phyloP scores from a whole-genome alignment of 768 basidiomycete genomes.

The Daedaleopsis nitida region DNA sequence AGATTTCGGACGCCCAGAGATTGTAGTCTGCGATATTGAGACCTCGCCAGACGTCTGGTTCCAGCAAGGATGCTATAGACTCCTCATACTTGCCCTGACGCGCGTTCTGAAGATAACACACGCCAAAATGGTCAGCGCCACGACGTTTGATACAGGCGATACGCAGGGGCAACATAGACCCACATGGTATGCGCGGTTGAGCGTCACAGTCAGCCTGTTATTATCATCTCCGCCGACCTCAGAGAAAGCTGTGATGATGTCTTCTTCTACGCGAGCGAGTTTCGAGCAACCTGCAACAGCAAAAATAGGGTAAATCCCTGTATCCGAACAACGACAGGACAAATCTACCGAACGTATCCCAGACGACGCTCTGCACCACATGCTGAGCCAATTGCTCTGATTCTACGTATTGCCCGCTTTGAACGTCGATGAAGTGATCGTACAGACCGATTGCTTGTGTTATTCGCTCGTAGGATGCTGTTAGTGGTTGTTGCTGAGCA shows the following conservation, averaged over 20 bases:
- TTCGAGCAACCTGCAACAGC: slow-evolving; percentile 57
- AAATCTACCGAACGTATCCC: slow-evolving; percentile 65
- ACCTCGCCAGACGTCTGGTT: slow-evolving; percentile 70
- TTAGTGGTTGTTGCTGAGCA: slow-evolving; percentile 67
- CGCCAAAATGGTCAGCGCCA: background rate
- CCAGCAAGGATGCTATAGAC: slow-evolving; percentile 62
- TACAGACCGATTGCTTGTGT: slow-evolving; percentile 66
- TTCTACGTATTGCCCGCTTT: slow-evolving; percentile 49
- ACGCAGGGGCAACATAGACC: background rate
- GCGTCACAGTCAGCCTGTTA: slow-evolving; percentile 56
- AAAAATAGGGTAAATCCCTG: slow-evolving; percentile 17
- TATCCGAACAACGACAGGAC: background rate
- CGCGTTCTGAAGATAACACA: slow-evolving; percentile 48
- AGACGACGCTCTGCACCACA: slow-evolving; percentile 71
- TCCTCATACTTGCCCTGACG: slow-evolving; percentile 69
- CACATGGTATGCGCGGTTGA: slow-evolving; percentile 75
- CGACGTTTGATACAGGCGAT: background rate
- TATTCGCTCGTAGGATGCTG: slow-evolving; percentile 68
- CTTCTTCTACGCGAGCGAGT: slow-evolving; percentile 67
- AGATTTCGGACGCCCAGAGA: slow-evolving; percentile 76
- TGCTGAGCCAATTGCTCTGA: slow-evolving; percentile 73
- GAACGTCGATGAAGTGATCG: slow-evolving; percentile 70
- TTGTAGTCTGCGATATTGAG: slow-evolving; percentile 64
- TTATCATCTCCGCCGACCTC: slow-evolving; percentile 59
- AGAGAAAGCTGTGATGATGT: slow-evolving; percentile 68